These are phyloP conservation scores for Penicillium dipodomyicola DNA, from an alignment of 495 filamentous ascomycete genomes.

Conservation along the genomic window DNA sequence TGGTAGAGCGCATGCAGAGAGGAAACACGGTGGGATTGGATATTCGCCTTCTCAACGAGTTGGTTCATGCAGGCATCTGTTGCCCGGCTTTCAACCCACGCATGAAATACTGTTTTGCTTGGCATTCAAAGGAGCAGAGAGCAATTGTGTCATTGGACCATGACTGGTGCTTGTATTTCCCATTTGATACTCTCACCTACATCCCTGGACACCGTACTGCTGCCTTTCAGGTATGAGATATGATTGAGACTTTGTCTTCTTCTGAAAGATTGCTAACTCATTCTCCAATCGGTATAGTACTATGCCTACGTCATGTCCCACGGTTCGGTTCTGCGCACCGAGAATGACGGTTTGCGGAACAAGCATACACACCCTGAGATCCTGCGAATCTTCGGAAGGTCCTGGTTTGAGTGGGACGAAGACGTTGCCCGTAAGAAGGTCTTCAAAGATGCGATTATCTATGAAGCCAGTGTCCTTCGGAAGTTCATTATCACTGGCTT, in stretches of 20 bases:
- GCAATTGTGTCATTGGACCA: conserved; percentile 17
- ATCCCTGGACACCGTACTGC: neutral
- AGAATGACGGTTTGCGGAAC: conserved; percentile 1
- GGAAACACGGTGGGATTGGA: conserved; percentile 46
- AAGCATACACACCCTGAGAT: neutral
- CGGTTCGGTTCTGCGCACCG: neutral
- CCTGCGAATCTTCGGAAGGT: conserved; percentile 1
- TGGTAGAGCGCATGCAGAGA: conserved; percentile 38
- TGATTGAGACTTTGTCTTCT: too few species aligned
- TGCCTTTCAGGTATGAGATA: conserved; percentile 9
- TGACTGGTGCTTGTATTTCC: conserved; percentile 21
- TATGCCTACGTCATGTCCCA: conserved; percentile 9
- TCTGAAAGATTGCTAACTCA: neutral
- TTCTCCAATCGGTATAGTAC: conserved; percentile 2
- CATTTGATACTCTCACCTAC: conserved; percentile 25
- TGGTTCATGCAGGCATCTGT: conserved; percentile 55
- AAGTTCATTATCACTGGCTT: conserved; percentile 13
- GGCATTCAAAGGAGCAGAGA: conserved; percentile 19
- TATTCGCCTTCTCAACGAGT: conserved; percentile 52
- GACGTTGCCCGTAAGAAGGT: neutral
- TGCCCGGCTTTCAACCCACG: conserved; percentile 65
- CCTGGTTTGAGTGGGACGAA: conserved; percentile 9
- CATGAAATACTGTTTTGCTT: conserved; percentile 43
- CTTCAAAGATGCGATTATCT: conserved; percentile 7
- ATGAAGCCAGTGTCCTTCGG: conserved; percentile 10